A percentile compares a stretch with the other conserved stretches of the same genome.
Evolutionary conservation across 225 moss, liverwort and hornwort species (phyloP).

Genomic region (Lunularia cruciata): DNA sequence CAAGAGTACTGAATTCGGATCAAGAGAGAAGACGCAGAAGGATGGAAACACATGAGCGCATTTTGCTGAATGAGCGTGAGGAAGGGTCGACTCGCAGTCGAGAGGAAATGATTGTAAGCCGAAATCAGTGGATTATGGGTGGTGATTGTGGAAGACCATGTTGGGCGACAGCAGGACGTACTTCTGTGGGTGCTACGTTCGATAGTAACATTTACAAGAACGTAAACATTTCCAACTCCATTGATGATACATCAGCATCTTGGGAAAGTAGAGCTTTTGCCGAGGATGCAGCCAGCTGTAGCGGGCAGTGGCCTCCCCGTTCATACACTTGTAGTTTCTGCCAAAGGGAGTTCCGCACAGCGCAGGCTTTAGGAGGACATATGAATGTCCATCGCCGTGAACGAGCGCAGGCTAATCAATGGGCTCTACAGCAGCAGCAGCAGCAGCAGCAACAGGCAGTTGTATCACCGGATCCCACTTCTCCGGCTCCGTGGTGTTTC

Average conservation of each 20-base stretch:
- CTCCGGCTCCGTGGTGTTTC: constrained; percentile 10
- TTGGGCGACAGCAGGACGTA: neutral
- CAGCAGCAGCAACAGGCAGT: constrained; percentile 13
- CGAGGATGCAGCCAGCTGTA: constrained; percentile 53
- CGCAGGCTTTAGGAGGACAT: constrained; percentile 68
- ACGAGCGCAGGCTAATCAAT: constrained; percentile 55
- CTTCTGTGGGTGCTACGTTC: neutral
- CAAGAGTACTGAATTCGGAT: neutral
- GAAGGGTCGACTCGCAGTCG: neutral
- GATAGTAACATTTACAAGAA: neutral
- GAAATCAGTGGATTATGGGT: neutral
- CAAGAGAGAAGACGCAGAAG: neutral
- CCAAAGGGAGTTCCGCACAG: constrained; percentile 57
- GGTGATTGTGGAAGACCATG: neutral
- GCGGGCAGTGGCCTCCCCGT: constrained; percentile 69
- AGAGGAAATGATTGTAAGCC: neutral
- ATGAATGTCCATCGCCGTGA: constrained; percentile 73
- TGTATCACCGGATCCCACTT: neutral
- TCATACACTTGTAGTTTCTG: constrained; percentile 71
- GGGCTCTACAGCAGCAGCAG: constrained; percentile 42
- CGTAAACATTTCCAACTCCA: constrained; percentile 7
- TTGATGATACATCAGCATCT: constrained; percentile 37
- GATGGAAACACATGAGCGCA: neutral
- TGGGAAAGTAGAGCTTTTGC: constrained; percentile 75
- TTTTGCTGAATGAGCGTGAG: neutral